Evolutionary conservation across 768 basidiomycete genomes (phyloP).

Genomic region (Boletus subparvulus): DNA sequence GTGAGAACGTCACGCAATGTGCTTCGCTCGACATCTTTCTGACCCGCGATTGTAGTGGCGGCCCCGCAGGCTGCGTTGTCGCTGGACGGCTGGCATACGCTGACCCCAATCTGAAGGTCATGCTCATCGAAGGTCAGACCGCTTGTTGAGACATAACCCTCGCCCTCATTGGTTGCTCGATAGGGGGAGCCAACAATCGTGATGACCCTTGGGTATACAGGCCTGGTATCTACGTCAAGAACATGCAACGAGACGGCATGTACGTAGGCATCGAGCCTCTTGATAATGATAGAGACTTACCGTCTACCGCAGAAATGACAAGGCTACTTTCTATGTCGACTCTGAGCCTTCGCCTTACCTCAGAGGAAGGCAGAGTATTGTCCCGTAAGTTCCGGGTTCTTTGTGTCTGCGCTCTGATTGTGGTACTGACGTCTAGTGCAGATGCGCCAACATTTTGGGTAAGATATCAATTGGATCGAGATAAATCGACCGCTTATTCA

Average conservation of each 20-base stretch:
- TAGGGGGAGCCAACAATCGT: slow-evolving; percentile 67
- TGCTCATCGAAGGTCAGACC: slow-evolving; percentile 65
- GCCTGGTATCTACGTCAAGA: slow-evolving; percentile 66
- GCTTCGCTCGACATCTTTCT: slow-evolving; percentile 1
- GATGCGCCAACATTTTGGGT: slow-evolving; percentile 68
- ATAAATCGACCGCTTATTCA: not conserved
- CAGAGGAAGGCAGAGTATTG: slow-evolving; percentile 64
- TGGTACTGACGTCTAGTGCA: slow-evolving; percentile 21
- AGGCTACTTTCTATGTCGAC: slow-evolving; percentile 71
- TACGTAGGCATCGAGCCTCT: slow-evolving; percentile 32
- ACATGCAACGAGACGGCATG: slow-evolving; percentile 72
- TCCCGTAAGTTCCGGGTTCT: slow-evolving; percentile 49
- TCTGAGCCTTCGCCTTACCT: slow-evolving; percentile 55
- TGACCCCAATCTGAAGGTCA: slow-evolving; percentile 70
- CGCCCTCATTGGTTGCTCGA: not conserved
- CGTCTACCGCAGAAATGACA: slow-evolving; percentile 55
- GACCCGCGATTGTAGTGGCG: slow-evolving; percentile 41
- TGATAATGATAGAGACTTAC: not conserved
- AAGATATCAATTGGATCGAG: slow-evolving; percentile 1
- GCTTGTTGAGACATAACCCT: not conserved
- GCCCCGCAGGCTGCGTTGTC: slow-evolving; percentile 65
- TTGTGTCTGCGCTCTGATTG: not conserved
- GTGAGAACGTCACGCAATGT: slow-evolving; percentile 21
- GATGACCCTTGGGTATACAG: slow-evolving; percentile 77
- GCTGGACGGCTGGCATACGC: slow-evolving; percentile 71